These are phyloP conservation scores for Rhizophagus prolifer DNA, from an alignment of 192 early-diverging fungal species.

Conservation along the genomic window DNA sequence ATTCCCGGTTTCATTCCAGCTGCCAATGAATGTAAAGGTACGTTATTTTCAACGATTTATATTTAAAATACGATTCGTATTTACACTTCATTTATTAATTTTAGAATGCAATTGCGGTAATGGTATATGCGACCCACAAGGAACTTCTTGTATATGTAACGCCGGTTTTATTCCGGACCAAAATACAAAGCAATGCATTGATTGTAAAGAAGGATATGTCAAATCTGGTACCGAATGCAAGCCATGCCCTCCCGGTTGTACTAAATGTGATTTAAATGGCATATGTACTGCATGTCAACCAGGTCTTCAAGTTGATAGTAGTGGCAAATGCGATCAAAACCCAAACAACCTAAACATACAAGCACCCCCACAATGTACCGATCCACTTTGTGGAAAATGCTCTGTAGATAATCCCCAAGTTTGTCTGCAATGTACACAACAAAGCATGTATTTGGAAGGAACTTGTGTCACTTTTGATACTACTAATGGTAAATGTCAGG, in stretches of 20 bases:
- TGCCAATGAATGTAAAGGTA: slow-evolving; percentile 12
- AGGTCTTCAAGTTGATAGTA: neutral
- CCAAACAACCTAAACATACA: no score
- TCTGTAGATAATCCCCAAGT: neutral
- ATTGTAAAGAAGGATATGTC: neutral
- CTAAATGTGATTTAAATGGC: neutral
- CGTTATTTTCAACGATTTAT: neutral
- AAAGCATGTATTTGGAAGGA: neutral
- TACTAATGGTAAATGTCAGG: neutral
- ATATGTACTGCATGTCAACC: neutral
- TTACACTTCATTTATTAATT: neutral
- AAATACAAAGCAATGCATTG: neutral
- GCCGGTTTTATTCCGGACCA: neutral
- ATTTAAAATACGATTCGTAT: neutral
- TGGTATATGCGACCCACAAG: neutral
- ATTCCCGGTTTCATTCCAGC: slow-evolving; percentile 9
- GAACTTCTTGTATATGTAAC: slow-evolving; percentile 13
- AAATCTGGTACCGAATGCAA: neutral
- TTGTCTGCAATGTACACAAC: neutral
- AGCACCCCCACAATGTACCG: neutral
- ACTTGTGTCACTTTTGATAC: neutral
- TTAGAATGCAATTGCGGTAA: slow-evolving; percentile 14
- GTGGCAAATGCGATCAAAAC: neutral
- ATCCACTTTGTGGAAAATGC: neutral
- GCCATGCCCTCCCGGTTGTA: neutral